phyloP scores from a whole-genome alignment of 306 rosid genomes.

The Astragalus glycyphyllos region DNA sequence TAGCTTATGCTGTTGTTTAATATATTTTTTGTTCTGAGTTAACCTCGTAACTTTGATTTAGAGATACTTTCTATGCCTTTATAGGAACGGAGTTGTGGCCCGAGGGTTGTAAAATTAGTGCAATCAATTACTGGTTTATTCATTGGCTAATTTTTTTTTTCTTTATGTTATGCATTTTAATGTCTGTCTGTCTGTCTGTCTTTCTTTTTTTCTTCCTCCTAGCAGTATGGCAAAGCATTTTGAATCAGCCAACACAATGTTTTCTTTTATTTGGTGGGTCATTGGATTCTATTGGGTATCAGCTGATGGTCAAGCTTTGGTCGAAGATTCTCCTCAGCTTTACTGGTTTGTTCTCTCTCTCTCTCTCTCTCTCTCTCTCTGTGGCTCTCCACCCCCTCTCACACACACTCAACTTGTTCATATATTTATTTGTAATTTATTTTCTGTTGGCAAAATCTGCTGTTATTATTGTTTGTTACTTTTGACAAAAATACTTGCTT shows the following conservation, averaged over 20 bases:
- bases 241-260: slow-evolving; percentile 96
- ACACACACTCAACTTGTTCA: slow-evolving; percentile 13
- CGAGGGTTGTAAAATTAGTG: slow-evolving; percentile 2
- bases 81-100: background rate
- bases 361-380: slow-evolving; percentile 33
- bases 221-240: slow-evolving; percentile 83
- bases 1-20: slow-evolving; percentile 11
- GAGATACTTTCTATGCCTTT: slow-evolving; percentile 11
- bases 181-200: background rate
- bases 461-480: slow-evolving; percentile 24
- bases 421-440: slow-evolving; percentile 17
- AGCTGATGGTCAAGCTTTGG: slow-evolving; percentile 71
- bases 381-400: background rate
- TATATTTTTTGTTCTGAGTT: background rate
- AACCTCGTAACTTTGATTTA: slow-evolving; percentile 3
- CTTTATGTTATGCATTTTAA: slow-evolving; percentile 9
- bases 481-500: slow-evolving; percentile 45
- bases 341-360: slow-evolving; percentile 72
- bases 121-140: slow-evolving; percentile 17
- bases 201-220: background rate
- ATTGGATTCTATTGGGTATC: slow-evolving; percentile 98
- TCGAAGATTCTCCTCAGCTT: slow-evolving; percentile 74
- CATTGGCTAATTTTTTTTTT: background rate
- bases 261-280: slow-evolving; percentile 99
- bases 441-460: slow-evolving; percentile 36